A percentile compares a stretch with the other conserved stretches of the same genome.
Evolutionary conservation across 169 alveolate species (phyloP).

Genomic region (Plasmodium gallinaceum): DNA sequence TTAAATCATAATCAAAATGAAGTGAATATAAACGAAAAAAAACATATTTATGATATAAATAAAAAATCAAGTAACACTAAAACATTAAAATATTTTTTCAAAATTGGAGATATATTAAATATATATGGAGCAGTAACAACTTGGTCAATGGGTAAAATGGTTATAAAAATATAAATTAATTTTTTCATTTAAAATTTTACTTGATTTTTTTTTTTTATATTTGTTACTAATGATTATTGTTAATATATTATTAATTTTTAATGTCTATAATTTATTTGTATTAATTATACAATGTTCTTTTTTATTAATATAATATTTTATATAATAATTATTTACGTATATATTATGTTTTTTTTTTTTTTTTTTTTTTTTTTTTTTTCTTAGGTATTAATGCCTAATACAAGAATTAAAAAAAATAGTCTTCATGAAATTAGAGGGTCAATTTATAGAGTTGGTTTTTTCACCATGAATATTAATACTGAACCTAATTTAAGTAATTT

Average conservation of each 20-base stretch:
- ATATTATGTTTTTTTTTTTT: constrained; percentile 4
- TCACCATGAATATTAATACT: constrained; percentile 27
- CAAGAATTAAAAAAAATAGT: constrained; percentile 24
- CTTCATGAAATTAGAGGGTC: constrained; percentile 17
- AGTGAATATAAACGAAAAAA: constrained; percentile 63
- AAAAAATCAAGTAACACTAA: constrained; percentile 79
- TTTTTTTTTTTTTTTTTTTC: not conserved
- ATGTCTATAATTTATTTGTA: not conserved
- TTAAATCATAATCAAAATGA: constrained; percentile 55
- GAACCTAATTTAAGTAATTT: constrained; percentile 73
- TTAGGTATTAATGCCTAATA: constrained; percentile 71
- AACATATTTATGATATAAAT: constrained; percentile 76
- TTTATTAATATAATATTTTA: no score
- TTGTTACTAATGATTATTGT: not conserved
- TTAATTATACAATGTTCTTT: no score
- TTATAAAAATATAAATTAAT: constrained; percentile 30
- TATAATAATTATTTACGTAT: no score
- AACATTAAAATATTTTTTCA: constrained; percentile 80
- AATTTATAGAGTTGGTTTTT: constrained; percentile 61
- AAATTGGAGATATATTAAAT: constrained; percentile 84
- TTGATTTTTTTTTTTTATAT: not conserved
- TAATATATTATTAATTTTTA: not conserved
- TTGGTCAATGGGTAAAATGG: constrained; percentile 88
- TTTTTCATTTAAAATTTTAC: not conserved
- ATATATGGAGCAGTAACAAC: constrained; percentile 80